phyloP scores from a whole-genome alignment of 768 basidiomycete species.

The Cystobasidiopsis lactophilus region DNA sequence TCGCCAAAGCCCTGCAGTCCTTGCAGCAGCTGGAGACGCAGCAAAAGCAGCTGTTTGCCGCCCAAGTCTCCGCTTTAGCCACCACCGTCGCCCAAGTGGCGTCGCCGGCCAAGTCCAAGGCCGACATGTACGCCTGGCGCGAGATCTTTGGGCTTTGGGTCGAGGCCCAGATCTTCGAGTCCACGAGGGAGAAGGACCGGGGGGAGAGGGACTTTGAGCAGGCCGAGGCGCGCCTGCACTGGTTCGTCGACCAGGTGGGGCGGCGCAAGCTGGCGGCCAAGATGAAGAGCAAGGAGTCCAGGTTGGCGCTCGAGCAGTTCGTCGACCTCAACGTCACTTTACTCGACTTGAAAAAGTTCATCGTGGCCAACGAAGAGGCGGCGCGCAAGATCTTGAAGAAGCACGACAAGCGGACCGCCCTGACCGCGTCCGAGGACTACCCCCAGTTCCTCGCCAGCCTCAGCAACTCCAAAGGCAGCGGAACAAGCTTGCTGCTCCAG shows the following conservation, averaged over 20 bases:
- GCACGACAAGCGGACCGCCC: conserved; percentile 66
- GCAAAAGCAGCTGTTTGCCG: conserved; percentile 35
- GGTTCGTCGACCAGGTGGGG: conserved; percentile 40
- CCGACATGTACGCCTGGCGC: conserved; percentile 68
- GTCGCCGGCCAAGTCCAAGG: conserved; percentile 25
- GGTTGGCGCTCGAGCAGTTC: conserved; percentile 44
- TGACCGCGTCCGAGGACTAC: conserved; percentile 36
- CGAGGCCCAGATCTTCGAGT: conserved; percentile 68
- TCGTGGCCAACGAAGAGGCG: conserved; percentile 57
- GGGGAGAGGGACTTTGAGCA: conserved; percentile 47
- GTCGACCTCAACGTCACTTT: conserved; percentile 54
- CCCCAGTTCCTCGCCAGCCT: conserved; percentile 25
- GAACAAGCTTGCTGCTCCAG: background rate
- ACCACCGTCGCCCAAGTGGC: conserved; percentile 22
- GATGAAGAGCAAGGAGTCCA: conserved; percentile 38
- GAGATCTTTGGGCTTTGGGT: conserved; percentile 72
- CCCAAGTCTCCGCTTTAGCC: conserved; percentile 31
- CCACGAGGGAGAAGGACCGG: conserved; percentile 36
- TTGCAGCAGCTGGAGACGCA: conserved; percentile 30
- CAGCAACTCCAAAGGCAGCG: background rate
- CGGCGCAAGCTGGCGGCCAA: conserved; percentile 36
- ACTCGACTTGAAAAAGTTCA: conserved; percentile 55
- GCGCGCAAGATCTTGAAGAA: conserved; percentile 64
- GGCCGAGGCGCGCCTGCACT: conserved; percentile 40
- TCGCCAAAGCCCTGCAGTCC: conserved; percentile 35